Conservation (phyloP, 306 rosid genomes). For the Glycine soja region DNA sequence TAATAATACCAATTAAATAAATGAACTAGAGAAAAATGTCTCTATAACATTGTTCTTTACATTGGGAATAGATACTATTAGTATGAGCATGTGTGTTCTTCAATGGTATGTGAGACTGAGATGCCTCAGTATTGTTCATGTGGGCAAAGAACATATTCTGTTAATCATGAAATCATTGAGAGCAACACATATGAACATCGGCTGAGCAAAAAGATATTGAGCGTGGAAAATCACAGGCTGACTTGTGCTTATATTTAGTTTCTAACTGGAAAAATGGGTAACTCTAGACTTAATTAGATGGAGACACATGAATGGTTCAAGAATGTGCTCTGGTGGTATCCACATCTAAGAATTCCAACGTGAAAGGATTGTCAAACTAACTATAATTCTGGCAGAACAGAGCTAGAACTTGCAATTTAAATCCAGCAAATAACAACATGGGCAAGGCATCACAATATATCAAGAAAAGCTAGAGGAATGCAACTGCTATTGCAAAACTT, state of each 20-base stretch:
- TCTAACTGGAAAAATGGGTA: not conserved
- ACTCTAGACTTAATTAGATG: too few species aligned
- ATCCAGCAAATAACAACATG: not conserved
- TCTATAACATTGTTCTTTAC: not conserved
- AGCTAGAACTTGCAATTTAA: conserved; percentile 10
- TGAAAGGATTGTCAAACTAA: not conserved
- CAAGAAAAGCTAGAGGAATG: not conserved
- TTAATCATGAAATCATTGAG: not conserved
- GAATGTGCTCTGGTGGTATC: not conserved
- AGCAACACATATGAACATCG: not conserved
- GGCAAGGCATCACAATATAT: not conserved
- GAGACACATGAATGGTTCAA: not conserved
- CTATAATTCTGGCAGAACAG: not conserved
- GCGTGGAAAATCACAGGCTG: not conserved
- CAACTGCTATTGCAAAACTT: not conserved
- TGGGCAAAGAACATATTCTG: not conserved
- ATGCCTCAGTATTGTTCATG: not conserved
- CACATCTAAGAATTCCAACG: not conserved
- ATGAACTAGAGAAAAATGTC: not conserved
- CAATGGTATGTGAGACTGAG: not conserved
- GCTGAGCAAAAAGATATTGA: conserved; percentile 2
- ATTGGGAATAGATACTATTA: not conserved
- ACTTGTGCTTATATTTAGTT: not conserved
- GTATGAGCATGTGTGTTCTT: not conserved
- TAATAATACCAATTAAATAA: not conserved